Conservation (phyloP, 345 rosid species). For the Camelina sativa region DNA sequence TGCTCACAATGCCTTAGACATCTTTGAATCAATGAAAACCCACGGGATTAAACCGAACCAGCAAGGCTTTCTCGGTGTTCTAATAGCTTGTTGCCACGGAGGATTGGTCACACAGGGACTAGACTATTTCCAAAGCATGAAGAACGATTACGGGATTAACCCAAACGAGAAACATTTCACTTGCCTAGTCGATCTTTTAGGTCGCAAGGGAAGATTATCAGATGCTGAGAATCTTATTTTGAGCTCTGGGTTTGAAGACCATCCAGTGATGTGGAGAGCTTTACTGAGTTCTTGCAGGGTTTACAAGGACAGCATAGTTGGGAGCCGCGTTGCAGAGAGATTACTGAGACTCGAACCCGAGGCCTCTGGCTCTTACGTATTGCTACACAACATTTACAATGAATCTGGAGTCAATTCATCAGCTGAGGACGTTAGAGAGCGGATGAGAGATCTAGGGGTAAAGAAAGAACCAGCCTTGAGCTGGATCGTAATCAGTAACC, state of each 20-base stretch:
- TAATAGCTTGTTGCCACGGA: constrained; percentile 61
- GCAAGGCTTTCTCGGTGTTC: constrained; percentile 48
- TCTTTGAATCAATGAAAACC: constrained; percentile 52
- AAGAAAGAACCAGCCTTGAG: constrained; percentile 65
- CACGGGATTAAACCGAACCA: constrained; percentile 48
- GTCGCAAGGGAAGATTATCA: constrained; percentile 51
- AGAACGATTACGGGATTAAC: constrained; percentile 37
- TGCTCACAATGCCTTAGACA: constrained; percentile 47
- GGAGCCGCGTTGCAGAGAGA: constrained; percentile 52
- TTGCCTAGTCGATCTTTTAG: constrained; percentile 56
- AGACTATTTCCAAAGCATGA: constrained; percentile 52
- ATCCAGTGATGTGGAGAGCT: constrained; percentile 60
- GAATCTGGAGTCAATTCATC: constrained; percentile 47
- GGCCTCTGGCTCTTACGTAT: constrained; percentile 55
- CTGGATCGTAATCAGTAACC: constrained; percentile 49
- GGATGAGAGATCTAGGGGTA: constrained; percentile 50
- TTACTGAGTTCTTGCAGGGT: constrained; percentile 58
- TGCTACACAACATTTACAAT: constrained; percentile 50
- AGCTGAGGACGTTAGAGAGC: constrained; percentile 46
- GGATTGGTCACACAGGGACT: constrained; percentile 58
- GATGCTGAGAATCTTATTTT: constrained; percentile 54
- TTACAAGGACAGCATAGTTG: constrained; percentile 43
- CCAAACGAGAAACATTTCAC: constrained; percentile 51
- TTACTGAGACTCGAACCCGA: constrained; percentile 54
- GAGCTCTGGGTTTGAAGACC: constrained; percentile 48